Evolutionary conservation across 1,284 basidiomycete genomes (phyloP), one percentile per base, ranked within the genome.

Genomic region (Sanghuangporus baumii): DNA sequence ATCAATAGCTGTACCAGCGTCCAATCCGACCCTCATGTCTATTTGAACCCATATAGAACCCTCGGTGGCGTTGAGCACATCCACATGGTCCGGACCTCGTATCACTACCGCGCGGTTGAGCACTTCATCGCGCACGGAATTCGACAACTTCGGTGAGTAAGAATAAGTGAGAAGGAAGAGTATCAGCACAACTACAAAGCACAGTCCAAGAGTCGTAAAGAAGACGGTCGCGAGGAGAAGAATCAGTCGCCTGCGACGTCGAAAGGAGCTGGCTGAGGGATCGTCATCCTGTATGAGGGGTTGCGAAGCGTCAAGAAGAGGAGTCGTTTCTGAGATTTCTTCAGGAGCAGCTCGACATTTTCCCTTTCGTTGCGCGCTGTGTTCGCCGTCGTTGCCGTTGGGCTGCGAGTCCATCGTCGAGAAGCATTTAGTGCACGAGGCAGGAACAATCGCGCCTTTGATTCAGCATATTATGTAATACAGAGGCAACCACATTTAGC

Each of bases 11-110:
- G 76, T 71, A 1, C 86, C 87, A 6, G 85, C 87, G 70, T 91
- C 84, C 16, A 91, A 66, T 0, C 88, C 88, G 14, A 88, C 69
- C 50, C 78, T 74, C 7, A 78, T 83, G n/a, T 80, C 74, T 7
- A 89, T 75, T 55, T 75, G 75, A 23, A 89, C 67, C 83, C 84
- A 86, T 31, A 90, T 69, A 1, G 80, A 83, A 2, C 81, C 85
- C 8, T 80, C 77, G 4, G 86, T 86, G 48, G 83, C 76, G 64
- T 86, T 86, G 55, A 88, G 72, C 1, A 91, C 78, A 64, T 85
- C 78, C 51, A 90, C 72, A 20, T 76, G 74, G 66, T 85, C 80
- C 1, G 89, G 88, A 0, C 87, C 87, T 55, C 76, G 72, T 48
- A 88, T 73, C 8, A 82, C 76, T 8, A 91, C 69, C n/a, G 81